A percentile compares a stretch with the other conserved stretches of the same genome.
These are phyloP conservation scores for Neonectria ditissima DNA, from an alignment of 2,329 filamentous ascomycete genomes.

Conservation along the genomic window DNA sequence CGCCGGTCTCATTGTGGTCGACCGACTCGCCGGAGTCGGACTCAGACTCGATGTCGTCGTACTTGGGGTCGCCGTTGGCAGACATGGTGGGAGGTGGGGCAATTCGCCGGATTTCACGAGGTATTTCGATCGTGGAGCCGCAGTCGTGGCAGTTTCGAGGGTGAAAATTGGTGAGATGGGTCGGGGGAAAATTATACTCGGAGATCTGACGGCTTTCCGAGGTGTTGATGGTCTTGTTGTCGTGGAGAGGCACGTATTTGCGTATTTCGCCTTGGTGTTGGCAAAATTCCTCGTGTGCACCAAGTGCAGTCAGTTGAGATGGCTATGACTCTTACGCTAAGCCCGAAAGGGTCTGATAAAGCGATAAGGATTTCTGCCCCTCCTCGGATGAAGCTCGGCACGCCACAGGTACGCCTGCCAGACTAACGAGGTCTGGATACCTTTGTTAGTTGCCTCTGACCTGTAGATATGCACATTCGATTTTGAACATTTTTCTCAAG, in stretches of 20 bases:
- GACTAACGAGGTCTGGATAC: background rate
- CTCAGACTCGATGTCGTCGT: constrained; percentile 81
- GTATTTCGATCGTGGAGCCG: constrained; percentile 36
- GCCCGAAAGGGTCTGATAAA: constrained; percentile 51
- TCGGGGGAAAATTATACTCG: constrained; percentile 39
- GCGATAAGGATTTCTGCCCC: constrained; percentile 54
- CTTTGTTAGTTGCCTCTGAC: background rate
- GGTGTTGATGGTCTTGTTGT: constrained; percentile 36
- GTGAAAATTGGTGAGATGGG: constrained; percentile 27
- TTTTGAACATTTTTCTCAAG: background rate
- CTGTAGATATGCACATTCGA: no score
- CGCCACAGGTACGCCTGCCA: constrained; percentile 14
- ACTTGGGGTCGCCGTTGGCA: constrained; percentile 70
- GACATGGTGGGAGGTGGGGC: constrained; percentile 61
- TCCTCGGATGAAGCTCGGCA: constrained; percentile 49
- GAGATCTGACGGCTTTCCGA: constrained; percentile 28
- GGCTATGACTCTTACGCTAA: constrained; percentile 56
- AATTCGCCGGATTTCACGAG: constrained; percentile 38
- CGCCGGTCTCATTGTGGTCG: constrained; percentile 67
- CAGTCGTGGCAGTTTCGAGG: constrained; percentile 27
- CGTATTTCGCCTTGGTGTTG: constrained; percentile 52
- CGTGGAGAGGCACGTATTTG: constrained; percentile 38
- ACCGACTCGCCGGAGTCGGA: constrained; percentile 74
- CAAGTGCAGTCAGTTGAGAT: constrained; percentile 52
- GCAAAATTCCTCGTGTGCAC: constrained; percentile 59